A percentile compares a stretch with the other conserved stretches of the same genome.
Conservation (phyloP, 306 rosid species). For the Glycine tomentella region DNA sequence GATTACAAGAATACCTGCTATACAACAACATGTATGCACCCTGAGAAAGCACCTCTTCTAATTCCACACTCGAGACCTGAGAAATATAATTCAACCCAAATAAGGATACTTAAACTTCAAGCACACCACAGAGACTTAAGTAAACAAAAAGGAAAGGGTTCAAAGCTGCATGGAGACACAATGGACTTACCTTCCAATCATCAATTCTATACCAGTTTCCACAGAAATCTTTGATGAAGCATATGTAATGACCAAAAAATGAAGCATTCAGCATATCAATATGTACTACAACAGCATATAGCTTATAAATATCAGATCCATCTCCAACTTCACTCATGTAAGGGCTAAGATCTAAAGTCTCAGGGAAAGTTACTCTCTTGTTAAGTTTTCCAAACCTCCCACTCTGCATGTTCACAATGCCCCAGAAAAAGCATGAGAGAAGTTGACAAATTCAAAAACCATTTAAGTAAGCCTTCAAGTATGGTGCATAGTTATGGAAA, state of each 20-base stretch:
- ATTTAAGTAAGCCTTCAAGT: not conserved
- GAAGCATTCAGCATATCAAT: conserved; percentile 90
- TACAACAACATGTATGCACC: conserved; percentile 88
- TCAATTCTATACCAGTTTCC: conserved; percentile 81
- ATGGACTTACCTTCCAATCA: conserved; percentile 72
- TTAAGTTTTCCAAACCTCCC: conserved; percentile 93
- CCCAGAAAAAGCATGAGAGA: conserved; percentile 25
- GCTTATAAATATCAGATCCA: conserved; percentile 66
- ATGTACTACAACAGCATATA: conserved; percentile 86
- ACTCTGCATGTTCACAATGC: conserved; percentile 58
- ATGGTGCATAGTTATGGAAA: not conserved
- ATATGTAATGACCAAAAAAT: conserved; percentile 82
- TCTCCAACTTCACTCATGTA: conserved; percentile 77
- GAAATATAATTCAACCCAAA: conserved; percentile 17
- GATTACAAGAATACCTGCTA: conserved; percentile 61
- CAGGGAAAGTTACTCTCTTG: conserved; percentile 83
- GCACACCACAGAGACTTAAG: not conserved
- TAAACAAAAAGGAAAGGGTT: conserved; percentile 6
- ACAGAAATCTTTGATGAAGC: conserved; percentile 73
- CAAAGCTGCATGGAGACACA: not conserved
- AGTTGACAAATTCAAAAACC: conserved; percentile 5
- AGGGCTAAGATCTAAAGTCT: conserved; percentile 75
- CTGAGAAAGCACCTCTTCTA: conserved; percentile 89
- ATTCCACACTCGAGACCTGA: conserved; percentile 69
- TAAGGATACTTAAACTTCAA: conserved; percentile 31